Evolutionary conservation across 805 yeast genomes (phyloP).

Genomic region (Candida wancherniae): DNA sequence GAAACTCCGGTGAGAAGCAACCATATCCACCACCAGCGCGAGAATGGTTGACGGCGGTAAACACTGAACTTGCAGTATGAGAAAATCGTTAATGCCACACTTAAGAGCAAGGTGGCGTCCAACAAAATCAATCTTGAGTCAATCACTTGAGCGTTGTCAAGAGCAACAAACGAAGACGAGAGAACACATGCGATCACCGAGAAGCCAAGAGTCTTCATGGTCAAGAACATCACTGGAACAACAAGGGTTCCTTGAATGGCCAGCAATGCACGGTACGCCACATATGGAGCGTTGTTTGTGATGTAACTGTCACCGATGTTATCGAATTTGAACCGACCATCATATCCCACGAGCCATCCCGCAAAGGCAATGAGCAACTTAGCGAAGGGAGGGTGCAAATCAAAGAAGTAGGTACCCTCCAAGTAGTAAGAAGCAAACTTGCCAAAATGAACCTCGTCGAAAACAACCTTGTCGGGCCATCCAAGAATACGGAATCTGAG

Average conservation of each 20-base stretch:
- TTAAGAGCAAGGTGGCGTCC: conserved; percentile 82
- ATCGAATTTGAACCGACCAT: conserved; percentile 90
- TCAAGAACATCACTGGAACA: conserved; percentile 77
- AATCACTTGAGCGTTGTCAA: conserved; percentile 86
- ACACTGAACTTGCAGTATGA: conserved; percentile 73
- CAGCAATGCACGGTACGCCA: conserved; percentile 73
- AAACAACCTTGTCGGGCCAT: conserved; percentile 71
- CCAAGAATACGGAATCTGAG: conserved; percentile 60
- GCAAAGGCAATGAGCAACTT: conserved; percentile 85
- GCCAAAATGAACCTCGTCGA: conserved; percentile 86
- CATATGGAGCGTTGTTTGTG: conserved; percentile 75
- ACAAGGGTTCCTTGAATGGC: conserved; percentile 81
- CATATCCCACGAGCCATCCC: conserved; percentile 85
- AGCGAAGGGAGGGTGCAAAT: conserved; percentile 97
- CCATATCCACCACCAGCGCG: conserved; percentile 84
- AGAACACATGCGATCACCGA: conserved; percentile 74
- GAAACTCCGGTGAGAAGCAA: conserved; percentile 75
- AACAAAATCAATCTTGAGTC: conserved; percentile 88
- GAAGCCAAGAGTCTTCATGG: conserved; percentile 81
- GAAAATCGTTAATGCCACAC: conserved; percentile 78
- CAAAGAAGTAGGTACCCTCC: conserved; percentile 89
- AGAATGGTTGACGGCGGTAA: conserved; percentile 62
- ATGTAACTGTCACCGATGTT: conserved; percentile 80
- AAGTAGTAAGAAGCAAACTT: conserved; percentile 81
- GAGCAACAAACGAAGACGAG: conserved; percentile 68